These are phyloP conservation scores for Pleurotus eryngii DNA, from an alignment of 768 basidiomycete genomes.

Conservation along the genomic window DNA sequence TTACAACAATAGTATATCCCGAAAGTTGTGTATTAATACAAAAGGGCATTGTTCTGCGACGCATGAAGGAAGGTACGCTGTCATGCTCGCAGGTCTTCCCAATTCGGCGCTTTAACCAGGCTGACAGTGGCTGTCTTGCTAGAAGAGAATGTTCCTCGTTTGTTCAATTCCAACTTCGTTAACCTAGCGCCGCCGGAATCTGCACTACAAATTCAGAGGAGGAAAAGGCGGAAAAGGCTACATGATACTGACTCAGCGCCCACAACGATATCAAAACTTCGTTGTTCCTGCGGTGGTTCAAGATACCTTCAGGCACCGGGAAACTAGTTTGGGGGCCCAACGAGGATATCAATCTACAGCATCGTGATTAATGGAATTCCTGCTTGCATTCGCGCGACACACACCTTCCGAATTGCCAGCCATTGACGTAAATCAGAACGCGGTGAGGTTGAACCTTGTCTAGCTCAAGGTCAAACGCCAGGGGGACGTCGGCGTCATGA, in stretches of 20 bases:
- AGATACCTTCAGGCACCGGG: conserved; percentile 33
- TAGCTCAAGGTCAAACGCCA: conserved; percentile 59
- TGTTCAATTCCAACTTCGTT: conserved; percentile 25
- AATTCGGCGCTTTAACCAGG: conserved; percentile 28
- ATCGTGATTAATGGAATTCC: not conserved
- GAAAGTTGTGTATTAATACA: too few relatives aligned
- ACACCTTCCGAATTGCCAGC: conserved; percentile 70
- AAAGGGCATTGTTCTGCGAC: too few relatives aligned
- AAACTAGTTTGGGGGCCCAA: conserved; percentile 49
- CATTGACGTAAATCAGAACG: conserved; percentile 66
- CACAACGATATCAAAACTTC: conserved; percentile 32
- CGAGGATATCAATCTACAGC: conserved; percentile 27
- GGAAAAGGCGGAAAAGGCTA: not conserved
- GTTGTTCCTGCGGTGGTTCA: conserved; percentile 32
- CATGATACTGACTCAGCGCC: conserved; percentile 26
- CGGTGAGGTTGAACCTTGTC: conserved; percentile 50
- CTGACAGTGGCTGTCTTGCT: conserved; percentile 25
- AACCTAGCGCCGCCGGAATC: conserved; percentile 26
- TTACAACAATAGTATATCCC: too few relatives aligned
- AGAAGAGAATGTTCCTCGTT: conserved; percentile 22
- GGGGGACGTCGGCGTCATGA: conserved; percentile 44
- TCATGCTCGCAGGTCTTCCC: conserved; percentile 20
- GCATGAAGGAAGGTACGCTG: too few relatives aligned
- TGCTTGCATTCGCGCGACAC: conserved; percentile 18
- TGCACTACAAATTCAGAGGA: conserved; percentile 7